Evolutionary conservation across 108 stramenopile species (phyloP).

Genomic region (Cyclotella choctawhatcheeana): DNA sequence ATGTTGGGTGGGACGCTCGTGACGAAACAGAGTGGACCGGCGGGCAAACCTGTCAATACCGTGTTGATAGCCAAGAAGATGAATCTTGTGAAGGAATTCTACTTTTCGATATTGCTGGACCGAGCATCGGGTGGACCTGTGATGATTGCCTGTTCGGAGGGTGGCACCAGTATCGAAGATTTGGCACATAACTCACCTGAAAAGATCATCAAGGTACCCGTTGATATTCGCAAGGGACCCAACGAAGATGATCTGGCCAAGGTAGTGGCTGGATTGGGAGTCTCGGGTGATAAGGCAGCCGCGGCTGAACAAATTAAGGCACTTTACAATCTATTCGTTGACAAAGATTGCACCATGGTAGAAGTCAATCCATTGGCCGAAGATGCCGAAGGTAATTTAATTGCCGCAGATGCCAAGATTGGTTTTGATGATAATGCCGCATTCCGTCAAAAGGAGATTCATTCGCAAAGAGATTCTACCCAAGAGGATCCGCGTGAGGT

Average conservation of each 20-base stretch:
- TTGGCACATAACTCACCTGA: constrained; percentile 81
- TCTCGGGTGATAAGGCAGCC: constrained; percentile 26
- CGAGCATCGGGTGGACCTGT: constrained; percentile 74
- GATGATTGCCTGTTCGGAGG: constrained; percentile 69
- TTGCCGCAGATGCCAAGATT: constrained; percentile 88
- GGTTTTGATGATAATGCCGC: constrained; percentile 91
- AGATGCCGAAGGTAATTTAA: constrained; percentile 71
- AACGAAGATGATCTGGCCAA: constrained; percentile 57
- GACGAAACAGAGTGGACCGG: constrained; percentile 74
- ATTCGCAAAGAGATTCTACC: constrained; percentile 61
- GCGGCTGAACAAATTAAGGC: constrained; percentile 54
- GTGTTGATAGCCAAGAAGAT: constrained; percentile 81
- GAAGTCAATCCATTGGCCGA: constrained; percentile 91
- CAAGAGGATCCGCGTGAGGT: constrained; percentile 90
- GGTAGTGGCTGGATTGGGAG: constrained; percentile 51
- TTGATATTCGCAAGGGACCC: constrained; percentile 64
- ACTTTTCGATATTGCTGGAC: constrained; percentile 84
- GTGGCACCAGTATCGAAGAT: constrained; percentile 86
- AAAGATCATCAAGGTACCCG: constrained; percentile 63
- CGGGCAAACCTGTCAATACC: constrained; percentile 50
- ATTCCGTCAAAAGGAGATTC: constrained; percentile 73
- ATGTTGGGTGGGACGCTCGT: constrained; percentile 85
- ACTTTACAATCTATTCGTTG: constrained; percentile 82
- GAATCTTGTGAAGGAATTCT: constrained; percentile 79
- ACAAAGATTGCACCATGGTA: constrained; percentile 76